phyloP scores from a whole-genome alignment of 805 yeast genomes.

The Candida succiphila region DNA sequence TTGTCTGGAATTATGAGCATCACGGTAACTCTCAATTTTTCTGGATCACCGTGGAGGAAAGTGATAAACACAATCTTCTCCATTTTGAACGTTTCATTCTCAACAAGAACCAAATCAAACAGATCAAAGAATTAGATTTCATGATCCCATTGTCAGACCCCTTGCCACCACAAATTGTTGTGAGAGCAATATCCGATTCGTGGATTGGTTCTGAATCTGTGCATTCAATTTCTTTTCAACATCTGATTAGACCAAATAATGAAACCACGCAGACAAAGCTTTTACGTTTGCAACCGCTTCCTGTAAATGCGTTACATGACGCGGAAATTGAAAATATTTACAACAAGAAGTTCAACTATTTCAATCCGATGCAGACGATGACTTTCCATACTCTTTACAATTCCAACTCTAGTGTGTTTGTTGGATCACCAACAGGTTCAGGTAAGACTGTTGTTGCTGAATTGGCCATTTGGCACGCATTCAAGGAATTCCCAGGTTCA shows the following conservation, averaged over 20 bases:
- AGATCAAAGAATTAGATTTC: slow-evolving; percentile 69
- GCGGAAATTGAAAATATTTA: slow-evolving; percentile 60
- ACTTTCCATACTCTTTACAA: slow-evolving; percentile 83
- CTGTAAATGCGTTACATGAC: slow-evolving; percentile 70
- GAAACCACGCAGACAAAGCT: slow-evolving; percentile 80
- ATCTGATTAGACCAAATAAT: slow-evolving; percentile 78
- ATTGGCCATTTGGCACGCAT: slow-evolving; percentile 94
- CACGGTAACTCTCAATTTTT: slow-evolving; percentile 84
- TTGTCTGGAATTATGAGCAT: slow-evolving; percentile 70
- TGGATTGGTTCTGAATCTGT: slow-evolving; percentile 85
- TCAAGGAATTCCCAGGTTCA: slow-evolving; percentile 67
- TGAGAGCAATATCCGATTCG: slow-evolving; percentile 69
- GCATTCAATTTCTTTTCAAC: slow-evolving; percentile 79
- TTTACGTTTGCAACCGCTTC: slow-evolving; percentile 75
- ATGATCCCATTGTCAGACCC: slow-evolving; percentile 90
- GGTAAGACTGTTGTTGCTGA: slow-evolving; percentile 98
- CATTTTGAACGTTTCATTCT: slow-evolving; percentile 79
- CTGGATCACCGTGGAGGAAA: slow-evolving; percentile 90
- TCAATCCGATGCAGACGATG: slow-evolving; percentile 99
- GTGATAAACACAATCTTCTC: slow-evolving; percentile 59
- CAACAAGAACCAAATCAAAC: slow-evolving; percentile 42
- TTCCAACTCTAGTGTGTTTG: slow-evolving; percentile 67
- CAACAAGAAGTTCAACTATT: slow-evolving; percentile 59
- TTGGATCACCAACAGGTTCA: slow-evolving; percentile 98
- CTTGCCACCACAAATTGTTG: slow-evolving; percentile 78